A percentile compares a stretch with the other conserved stretches of the same genome.
These are phyloP conservation scores for Saccharomycopsis sp. DNA, from an alignment of 805 yeast species.

Conservation along the genomic window DNA sequence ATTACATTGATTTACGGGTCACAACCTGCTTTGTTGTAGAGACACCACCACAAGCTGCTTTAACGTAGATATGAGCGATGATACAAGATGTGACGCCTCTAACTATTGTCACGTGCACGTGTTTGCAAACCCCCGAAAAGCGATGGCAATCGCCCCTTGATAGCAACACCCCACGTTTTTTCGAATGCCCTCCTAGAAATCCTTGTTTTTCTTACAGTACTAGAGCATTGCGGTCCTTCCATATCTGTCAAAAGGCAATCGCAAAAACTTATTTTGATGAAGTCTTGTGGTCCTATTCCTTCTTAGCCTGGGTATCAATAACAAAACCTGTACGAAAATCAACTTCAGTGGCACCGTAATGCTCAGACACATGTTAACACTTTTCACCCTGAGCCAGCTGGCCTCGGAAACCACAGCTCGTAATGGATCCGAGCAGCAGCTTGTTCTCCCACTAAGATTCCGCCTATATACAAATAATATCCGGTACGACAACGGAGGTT, in stretches of 20 bases:
- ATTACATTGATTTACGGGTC: too few species aligned
- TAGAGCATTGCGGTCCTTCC: neutral
- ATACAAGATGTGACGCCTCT: too few species aligned
- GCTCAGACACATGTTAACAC: neutral
- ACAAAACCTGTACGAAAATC: neutral
- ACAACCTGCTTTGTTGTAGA: too few species aligned
- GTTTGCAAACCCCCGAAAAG: too few species aligned
- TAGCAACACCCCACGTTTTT: neutral
- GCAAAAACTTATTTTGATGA: neutral
- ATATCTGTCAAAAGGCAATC: neutral
- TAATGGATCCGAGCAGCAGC: neutral
- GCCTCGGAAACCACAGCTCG: neutral
- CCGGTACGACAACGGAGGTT: constrained; percentile 35
- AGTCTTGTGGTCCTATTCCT: neutral
- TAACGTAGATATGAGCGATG: too few species aligned
- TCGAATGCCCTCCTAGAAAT: too few species aligned
- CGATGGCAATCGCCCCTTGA: neutral
- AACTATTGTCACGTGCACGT: too few species aligned
- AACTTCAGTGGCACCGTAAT: neutral
- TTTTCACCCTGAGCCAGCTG: neutral
- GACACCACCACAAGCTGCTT: too few species aligned
- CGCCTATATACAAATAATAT: constrained; percentile 39
- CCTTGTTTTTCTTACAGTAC: too few species aligned
- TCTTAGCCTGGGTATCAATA: neutral
- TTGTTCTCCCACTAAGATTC: constrained; percentile 4